Conservation (phyloP, 2,329 filamentous ascomycete species). For the Lachnellula hyalina region DNA sequence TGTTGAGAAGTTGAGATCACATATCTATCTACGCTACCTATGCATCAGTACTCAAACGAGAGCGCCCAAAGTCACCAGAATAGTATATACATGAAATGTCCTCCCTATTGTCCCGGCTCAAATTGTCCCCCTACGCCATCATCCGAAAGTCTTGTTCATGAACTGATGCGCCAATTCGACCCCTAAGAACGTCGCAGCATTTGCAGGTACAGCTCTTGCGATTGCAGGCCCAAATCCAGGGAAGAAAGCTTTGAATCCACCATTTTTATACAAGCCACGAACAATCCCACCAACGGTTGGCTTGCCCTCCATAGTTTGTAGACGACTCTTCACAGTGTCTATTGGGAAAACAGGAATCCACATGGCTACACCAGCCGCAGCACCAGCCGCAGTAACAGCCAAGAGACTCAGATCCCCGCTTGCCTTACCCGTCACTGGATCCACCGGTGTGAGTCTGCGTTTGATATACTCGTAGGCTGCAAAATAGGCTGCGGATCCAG, state of each 20-base stretch:
- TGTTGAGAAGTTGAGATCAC: background rate
- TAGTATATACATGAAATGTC: background rate
- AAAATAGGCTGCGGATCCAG: conserved; percentile 92
- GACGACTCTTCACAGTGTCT: conserved; percentile 89
- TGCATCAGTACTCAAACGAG: background rate
- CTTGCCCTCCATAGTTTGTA: conserved; percentile 87
- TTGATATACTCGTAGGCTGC: conserved; percentile 97
- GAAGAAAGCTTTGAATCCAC: conserved; percentile 91
- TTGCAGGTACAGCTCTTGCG: conserved; percentile 88
- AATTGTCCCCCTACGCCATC: background rate
- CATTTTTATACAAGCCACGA: conserved; percentile 72
- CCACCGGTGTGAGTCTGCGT: conserved; percentile 75
- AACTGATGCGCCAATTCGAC: conserved; percentile 79
- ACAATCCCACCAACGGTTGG: conserved; percentile 77
- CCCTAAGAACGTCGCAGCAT: conserved; percentile 89
- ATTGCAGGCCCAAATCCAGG: conserved; percentile 91
- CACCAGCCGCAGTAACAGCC: conserved; percentile 82
- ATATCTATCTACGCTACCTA: conserved; percentile 1
- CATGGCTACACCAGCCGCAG: conserved; percentile 91
- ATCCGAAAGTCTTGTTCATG: conserved; percentile 70
- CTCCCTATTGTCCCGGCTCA: background rate
- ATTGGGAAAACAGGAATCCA: conserved; percentile 99
- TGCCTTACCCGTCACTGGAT: conserved; percentile 65
- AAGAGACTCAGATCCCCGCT: conserved; percentile 72
- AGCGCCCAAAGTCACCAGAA: background rate